These are phyloP conservation scores for Jackrogersella minutella DNA, from an alignment of 495 filamentous ascomycete species.

Conservation along the genomic window DNA sequence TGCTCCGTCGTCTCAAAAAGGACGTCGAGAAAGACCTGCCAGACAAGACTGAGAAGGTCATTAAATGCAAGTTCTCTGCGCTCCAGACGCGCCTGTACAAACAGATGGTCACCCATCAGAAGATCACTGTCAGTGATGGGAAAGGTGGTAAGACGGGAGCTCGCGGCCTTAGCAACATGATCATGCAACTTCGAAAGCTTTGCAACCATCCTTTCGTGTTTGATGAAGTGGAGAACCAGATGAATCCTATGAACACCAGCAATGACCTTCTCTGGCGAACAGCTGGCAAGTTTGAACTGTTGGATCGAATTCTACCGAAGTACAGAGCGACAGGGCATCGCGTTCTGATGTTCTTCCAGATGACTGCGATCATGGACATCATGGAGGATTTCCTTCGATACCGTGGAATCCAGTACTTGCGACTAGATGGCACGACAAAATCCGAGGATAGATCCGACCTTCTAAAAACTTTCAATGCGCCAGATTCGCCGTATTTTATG, in stretches of 20 bases:
- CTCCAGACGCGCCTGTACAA: conserved; percentile 93
- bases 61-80: conserved; percentile 98
- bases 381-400: conserved; percentile 98
- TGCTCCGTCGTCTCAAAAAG: conserved; percentile 97
- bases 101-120: conserved; percentile 94
- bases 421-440: conserved; percentile 95
- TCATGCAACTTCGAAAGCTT: conserved; percentile 98
- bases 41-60: conserved; percentile 97
- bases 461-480: conserved; percentile 86
- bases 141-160: conserved; percentile 96
- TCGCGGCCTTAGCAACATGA: conserved; percentile 98
- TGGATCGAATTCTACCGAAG: conserved; percentile 92
- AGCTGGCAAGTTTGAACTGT: conserved; percentile 94
- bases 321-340: conserved; percentile 89
- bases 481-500: conserved; percentile 91
- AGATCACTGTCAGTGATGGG: conserved; percentile 89
- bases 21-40: conserved; percentile 99
- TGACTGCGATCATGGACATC: conserved; percentile 99
- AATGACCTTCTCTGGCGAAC: conserved; percentile 97
- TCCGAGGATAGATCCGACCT: conserved; percentile 95
- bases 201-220: conserved; percentile 99
- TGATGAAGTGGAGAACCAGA: conserved; percentile 95
- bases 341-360: conserved; percentile 99
- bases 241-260: conserved; percentile 86
- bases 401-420: conserved; percentile 81